These are phyloP conservation scores for Taphrina populina DNA, from an alignment of 1,139 yeast species.

Conservation along the genomic window DNA sequence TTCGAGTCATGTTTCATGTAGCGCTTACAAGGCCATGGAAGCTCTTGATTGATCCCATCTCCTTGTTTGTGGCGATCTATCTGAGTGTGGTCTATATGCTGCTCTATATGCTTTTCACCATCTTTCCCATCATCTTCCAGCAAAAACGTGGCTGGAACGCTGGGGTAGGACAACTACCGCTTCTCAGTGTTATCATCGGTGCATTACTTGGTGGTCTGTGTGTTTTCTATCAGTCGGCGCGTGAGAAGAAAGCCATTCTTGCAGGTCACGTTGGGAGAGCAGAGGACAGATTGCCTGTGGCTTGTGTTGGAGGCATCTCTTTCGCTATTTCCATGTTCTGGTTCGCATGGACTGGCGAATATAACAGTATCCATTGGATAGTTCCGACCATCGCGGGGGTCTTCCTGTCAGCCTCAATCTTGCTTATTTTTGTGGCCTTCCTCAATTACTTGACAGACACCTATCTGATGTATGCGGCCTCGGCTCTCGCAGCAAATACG, in stretches of 20 bases:
- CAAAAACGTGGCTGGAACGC: conserved; percentile 57
- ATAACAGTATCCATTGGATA: conserved; percentile 39
- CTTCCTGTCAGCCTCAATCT: conserved; percentile 37
- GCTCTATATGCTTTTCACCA: conserved; percentile 72
- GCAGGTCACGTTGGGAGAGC: conserved; percentile 47
- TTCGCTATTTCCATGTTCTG: conserved; percentile 55
- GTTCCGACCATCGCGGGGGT: conserved; percentile 38
- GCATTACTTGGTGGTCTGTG: conserved; percentile 40
- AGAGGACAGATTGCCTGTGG: conserved; percentile 73
- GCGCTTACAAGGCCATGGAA: conserved; percentile 57
- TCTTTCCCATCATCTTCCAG: conserved; percentile 72
- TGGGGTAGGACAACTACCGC: conserved; percentile 57
- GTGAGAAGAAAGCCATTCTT: conserved; percentile 46
- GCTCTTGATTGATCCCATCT: conserved; percentile 60
- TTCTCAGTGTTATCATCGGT: conserved; percentile 56
- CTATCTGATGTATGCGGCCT: conserved; percentile 58
- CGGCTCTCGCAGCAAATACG: conserved; percentile 71
- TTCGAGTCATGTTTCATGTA: conserved; percentile 20
- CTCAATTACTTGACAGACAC: conserved; percentile 57
- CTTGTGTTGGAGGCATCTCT: conserved; percentile 66
- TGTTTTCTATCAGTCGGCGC: conserved; percentile 43
- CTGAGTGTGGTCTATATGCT: conserved; percentile 62
- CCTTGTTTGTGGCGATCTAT: conserved; percentile 57
- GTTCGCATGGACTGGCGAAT: conserved; percentile 39
- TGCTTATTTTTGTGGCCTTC: conserved; percentile 46